phyloP scores from a whole-genome alignment of 192 early-diverging fungal species.

The Coemansia sp. region DNA sequence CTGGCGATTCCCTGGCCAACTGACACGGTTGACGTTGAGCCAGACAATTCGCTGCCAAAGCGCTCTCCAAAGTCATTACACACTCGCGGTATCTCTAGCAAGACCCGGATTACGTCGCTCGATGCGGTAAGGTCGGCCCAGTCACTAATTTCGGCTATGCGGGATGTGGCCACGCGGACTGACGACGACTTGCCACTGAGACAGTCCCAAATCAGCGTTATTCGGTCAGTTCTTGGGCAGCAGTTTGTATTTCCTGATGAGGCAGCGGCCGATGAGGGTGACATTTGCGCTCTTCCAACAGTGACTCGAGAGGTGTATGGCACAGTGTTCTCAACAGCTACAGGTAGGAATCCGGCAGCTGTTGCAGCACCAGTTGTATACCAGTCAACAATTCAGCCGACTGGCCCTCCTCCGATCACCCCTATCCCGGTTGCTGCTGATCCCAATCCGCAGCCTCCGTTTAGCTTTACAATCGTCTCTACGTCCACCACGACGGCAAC shows the following conservation, averaged over 20 bases:
- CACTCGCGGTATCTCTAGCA: not conserved
- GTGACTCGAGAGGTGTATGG: not conserved
- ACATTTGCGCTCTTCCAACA: not conserved
- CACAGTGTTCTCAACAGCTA: not conserved
- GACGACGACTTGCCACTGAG: conserved; percentile 16
- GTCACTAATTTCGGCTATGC: conserved; percentile 34
- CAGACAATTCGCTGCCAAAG: not conserved
- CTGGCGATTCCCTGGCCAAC: conserved; percentile 1
- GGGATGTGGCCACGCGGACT: conserved; percentile 24
- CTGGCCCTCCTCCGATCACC: not conserved
- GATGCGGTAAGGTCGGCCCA: conserved; percentile 18
- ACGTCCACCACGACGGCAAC: conserved; percentile 14
- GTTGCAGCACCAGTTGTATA: not conserved
- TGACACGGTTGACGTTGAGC: not conserved
- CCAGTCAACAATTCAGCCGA: not conserved
- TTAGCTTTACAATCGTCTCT: not conserved
- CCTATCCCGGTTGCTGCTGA: not conserved
- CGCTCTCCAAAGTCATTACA: not conserved
- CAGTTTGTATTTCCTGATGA: conserved; percentile 26
- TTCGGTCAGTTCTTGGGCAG: conserved; percentile 10
- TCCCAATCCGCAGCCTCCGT: not conserved
- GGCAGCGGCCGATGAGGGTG: not conserved
- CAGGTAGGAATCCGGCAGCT: not conserved
- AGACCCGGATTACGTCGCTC: not conserved
- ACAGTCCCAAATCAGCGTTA: conserved; percentile 9